Conservation (phyloP, 208 protist genomes). For the Wallacemonas sp. region DNA sequence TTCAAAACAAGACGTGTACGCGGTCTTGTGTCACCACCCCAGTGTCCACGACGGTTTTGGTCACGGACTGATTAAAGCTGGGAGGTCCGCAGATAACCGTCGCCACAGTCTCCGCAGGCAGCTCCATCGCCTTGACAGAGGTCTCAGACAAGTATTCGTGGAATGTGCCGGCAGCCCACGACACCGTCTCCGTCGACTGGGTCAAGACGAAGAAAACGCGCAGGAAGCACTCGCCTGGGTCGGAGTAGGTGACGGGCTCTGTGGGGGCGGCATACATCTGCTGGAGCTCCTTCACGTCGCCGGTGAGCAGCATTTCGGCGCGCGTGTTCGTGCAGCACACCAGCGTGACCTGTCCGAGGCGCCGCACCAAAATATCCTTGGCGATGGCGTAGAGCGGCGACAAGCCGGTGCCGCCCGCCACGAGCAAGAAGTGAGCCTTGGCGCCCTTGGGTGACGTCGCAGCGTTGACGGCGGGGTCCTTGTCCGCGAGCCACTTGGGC, state of each 20-base stretch:
- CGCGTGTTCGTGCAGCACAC: conserved; percentile 43
- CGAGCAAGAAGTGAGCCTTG: conserved; percentile 51
- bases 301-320: conserved; percentile 39
- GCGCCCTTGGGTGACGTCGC: background rate
- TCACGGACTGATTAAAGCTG: conserved; percentile 38
- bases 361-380: conserved; percentile 33
- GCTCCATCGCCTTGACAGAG: conserved; percentile 14
- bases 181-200: conserved; percentile 2
- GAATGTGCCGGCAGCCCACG: conserved; percentile 9
- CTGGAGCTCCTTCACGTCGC: conserved; percentile 44
- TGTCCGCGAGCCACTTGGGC: conserved; percentile 46
- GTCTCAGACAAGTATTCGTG: conserved; percentile 5
- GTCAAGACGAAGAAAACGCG: conserved; percentile 15
- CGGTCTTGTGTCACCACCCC: conserved; percentile 35
- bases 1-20: conserved; percentile 41
- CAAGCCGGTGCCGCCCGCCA: conserved; percentile 69
- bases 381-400: conserved; percentile 67
- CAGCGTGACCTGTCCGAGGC: conserved; percentile 53
- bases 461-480: conserved; percentile 36
- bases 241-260: conserved; percentile 9
- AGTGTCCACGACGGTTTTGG: conserved; percentile 27
- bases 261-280: conserved; percentile 23
- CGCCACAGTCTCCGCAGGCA: conserved; percentile 22
- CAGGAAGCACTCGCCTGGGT: background rate
- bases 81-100: conserved; percentile 65